phyloP scores from a whole-genome alignment of 2,329 filamentous ascomycete species.

The Colletotrichum sp. region DNA sequence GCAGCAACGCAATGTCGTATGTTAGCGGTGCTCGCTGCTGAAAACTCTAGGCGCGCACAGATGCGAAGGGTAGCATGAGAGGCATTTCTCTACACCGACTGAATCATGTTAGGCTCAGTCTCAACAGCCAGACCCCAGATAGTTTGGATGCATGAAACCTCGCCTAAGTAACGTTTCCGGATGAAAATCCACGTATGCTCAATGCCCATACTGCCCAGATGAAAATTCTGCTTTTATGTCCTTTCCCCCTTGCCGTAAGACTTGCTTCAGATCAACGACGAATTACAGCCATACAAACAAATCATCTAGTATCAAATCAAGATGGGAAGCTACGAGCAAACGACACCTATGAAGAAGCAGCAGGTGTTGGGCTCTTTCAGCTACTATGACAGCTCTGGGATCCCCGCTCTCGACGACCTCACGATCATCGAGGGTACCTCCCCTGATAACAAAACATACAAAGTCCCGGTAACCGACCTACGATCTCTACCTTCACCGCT shows the following conservation, averaged over 20 bases:
- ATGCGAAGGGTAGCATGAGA: neutral
- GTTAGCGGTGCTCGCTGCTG: neutral
- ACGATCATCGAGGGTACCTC: conserved; percentile 7
- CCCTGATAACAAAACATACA: neutral
- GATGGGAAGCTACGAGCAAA: neutral
- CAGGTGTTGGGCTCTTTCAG: neutral
- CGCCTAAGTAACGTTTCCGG: neutral
- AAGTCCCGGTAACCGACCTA: neutral
- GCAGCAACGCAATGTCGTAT: neutral
- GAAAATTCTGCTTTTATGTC: neutral
- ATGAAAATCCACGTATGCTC: neutral
- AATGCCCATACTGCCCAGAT: neutral
- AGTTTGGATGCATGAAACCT: neutral
- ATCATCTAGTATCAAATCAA: neutral
- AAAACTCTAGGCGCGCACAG: neutral
- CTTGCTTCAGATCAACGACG: neutral
- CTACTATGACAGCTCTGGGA: neutral
- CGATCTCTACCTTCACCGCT: neutral
- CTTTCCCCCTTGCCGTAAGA: accelerated
- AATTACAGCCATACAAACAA: neutral
- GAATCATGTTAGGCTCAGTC: neutral
- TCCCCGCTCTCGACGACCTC: neutral
- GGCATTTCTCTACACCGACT: neutral
- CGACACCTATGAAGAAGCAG: neutral
- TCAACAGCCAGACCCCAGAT: neutral